A percentile compares a stretch with the other conserved stretches of the same genome.
These are phyloP conservation scores for Capronia epimyces DNA, from an alignment of 2,329 filamentous ascomycete genomes.

Conservation along the genomic window DNA sequence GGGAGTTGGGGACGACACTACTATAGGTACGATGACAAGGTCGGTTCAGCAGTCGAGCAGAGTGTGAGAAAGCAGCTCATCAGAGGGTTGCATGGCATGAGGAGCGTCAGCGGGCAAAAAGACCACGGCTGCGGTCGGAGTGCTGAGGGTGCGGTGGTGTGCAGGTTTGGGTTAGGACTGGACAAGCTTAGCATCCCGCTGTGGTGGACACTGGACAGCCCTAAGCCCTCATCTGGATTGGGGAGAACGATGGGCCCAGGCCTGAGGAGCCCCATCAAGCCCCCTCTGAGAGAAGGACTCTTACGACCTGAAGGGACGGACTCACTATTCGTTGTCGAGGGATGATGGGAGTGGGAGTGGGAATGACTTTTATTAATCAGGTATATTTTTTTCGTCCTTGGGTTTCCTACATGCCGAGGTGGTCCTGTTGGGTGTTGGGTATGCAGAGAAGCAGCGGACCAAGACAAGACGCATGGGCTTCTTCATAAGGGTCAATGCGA, in stretches of 20 bases:
- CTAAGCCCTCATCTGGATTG: too few species aligned
- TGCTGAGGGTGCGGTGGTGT: background rate
- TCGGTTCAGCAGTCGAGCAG: constrained; percentile 4
- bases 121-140: background rate
- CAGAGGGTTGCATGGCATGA: constrained; percentile 5
- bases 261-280: too few species aligned
- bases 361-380: background rate
- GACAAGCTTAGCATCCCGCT: too few species aligned
- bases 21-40: background rate
- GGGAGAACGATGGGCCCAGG: too few species aligned
- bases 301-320: background rate
- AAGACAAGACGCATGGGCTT: too few species aligned
- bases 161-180: too few species aligned
- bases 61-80: background rate
- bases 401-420: background rate
- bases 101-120: constrained; percentile 2
- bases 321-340: background rate
- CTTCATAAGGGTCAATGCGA: too few species aligned
- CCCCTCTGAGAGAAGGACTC: too few species aligned
- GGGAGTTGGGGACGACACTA: constrained; percentile 6
- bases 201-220: constrained; percentile 4
- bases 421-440: background rate
- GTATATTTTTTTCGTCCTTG: background rate
- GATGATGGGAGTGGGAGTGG: background rate
- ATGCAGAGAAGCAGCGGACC: background rate